phyloP scores from a whole-genome alignment of 345 rosid species.

The Corymbia maculata region DNA sequence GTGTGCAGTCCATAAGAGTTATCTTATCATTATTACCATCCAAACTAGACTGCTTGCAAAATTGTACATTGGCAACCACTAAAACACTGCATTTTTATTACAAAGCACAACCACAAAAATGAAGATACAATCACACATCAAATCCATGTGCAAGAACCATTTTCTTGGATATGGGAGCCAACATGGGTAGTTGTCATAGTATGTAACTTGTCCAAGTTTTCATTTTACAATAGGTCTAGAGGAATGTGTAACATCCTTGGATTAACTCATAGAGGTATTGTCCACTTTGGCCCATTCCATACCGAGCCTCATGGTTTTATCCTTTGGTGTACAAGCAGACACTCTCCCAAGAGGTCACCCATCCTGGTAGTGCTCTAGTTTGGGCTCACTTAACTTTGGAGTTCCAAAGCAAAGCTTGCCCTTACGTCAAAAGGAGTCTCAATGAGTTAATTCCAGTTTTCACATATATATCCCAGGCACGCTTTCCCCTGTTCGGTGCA shows the following conservation, averaged over 20 bases:
- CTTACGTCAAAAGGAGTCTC: too few species aligned
- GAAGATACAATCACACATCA: neutral
- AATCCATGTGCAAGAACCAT: neutral
- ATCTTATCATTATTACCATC: neutral
- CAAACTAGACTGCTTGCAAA: neutral
- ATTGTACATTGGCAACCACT: neutral
- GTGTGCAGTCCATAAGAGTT: neutral
- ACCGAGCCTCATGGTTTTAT: too few species aligned
- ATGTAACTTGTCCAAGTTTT: neutral
- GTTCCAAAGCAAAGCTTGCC: too few species aligned
- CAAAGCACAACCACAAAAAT: neutral
- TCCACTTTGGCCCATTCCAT: too few species aligned
- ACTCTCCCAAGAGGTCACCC: too few species aligned
- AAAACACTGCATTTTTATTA: neutral
- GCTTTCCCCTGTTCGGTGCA: too few species aligned
- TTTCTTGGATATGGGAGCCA: neutral
- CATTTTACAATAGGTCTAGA: neutral
- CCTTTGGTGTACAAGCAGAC: too few species aligned
- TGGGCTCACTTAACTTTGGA: too few species aligned
- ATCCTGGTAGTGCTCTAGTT: too few species aligned
- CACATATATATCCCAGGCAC: too few species aligned
- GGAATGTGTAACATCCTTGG: neutral
- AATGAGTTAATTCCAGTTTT: too few species aligned
- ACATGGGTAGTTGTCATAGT: neutral
- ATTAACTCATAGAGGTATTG: too few species aligned